These are phyloP conservation scores for Mastigamoeba balamuthi DNA, from an alignment of 78 protist genomes.

Conservation along the genomic window DNA sequence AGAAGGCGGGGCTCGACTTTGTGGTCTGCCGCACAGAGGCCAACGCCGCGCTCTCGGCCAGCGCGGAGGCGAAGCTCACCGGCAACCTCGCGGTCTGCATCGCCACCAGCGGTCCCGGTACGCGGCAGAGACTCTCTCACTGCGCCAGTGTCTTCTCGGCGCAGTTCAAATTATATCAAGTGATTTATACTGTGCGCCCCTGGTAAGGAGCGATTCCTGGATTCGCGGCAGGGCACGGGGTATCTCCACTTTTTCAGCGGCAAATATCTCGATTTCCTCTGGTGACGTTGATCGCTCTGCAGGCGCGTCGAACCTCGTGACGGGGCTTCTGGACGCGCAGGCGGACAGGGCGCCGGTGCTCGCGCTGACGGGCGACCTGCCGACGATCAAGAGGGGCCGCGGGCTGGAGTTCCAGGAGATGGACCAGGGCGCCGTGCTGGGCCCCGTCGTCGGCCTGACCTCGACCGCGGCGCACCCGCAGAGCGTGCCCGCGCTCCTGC, in stretches of 20 bases:
- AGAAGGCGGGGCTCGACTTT: too few species aligned
- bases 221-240: too few species aligned
- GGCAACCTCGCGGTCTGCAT: background rate
- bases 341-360: background rate
- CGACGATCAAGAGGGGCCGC: background rate
- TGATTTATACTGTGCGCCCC: too few species aligned
- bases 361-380: background rate
- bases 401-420: background rate
- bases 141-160: too few species aligned
- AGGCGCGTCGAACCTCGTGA: background rate
- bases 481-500: background rate
- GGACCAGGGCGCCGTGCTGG: background rate
- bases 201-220: too few species aligned
- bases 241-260: too few species aligned
- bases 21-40: background rate
- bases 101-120: background rate
- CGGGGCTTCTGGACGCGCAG: background rate
- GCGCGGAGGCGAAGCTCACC: background rate
- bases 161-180: too few species aligned
- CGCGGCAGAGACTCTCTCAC: too few species aligned
- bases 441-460: background rate
- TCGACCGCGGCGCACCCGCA: background rate
- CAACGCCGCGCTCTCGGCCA: background rate
- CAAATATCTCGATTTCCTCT: too few species aligned
- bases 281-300: too few species aligned